Evolutionary conservation across 352 stramenopile genomes (phyloP), one percentile per base, ranked within the genome.

Genomic region (Globisporangium lucens): DNA sequence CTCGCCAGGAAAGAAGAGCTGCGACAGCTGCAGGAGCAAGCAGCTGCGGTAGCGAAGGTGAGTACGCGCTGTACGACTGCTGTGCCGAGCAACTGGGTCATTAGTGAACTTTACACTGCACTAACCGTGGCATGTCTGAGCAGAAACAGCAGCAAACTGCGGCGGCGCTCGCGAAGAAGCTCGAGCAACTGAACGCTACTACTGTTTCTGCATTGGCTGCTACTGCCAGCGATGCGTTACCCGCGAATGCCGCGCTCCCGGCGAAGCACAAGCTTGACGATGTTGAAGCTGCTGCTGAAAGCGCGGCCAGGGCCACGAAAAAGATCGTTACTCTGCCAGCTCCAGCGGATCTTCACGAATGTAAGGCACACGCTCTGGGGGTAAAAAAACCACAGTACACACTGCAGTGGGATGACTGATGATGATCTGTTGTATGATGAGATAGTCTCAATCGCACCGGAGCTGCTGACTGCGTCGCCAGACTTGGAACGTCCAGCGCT

Each of bases 1-100:
- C 13, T 63, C 22, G 33, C 46, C 55, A 70, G 69, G 30, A 82
- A 76, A n/a, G 77, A 82, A 46, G 73, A 85, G 65, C 58, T 87
- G 1, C 73, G 69, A 46, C 61, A 75, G 53, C 52, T 83, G 6
- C 73, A 83, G 57, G 66, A 66, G 15, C 70, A 70, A 65, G 73
- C 75, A 8, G 38, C 67, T 17, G 58, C 61, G 10, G 70, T 77
- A 13, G 43, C 61, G 64, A 67, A 82, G 72, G 79, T 87, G n/a
- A 17, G 67, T 52, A n/a, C 57, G 36, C 43, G 35, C 27, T 29
- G 9, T 22, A 20, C 17, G 27, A 33, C 4, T 36, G 24, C n/a
- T 51, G 20, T 51, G 9, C 15, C 43, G 17, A 22, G 43, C 17
- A n/a, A 30, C 53, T 56, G n/a, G 3, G 56, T 30, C 33, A 30